phyloP scores from a whole-genome alignment of 257 asterid genomes.

The Oldenlandia corymbosa region DNA sequence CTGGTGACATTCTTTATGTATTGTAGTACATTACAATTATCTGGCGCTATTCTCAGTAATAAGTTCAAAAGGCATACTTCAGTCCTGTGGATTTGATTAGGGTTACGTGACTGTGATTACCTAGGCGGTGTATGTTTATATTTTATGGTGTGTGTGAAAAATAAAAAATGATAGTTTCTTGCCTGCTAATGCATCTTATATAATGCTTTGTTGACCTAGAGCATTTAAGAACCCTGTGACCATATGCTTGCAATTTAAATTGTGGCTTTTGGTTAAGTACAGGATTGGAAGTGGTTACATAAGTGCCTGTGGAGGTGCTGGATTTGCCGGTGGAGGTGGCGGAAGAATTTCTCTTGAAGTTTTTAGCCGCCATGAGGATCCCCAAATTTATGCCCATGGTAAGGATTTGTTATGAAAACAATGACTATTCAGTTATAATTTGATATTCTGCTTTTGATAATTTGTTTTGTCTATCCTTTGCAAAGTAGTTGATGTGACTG shows the following conservation, averaged over 20 bases:
- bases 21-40: too few species aligned
- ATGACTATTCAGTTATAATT: neutral
- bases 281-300: constrained; percentile 86
- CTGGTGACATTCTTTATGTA: too few species aligned
- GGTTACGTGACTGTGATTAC: neutral
- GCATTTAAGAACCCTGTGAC: neutral
- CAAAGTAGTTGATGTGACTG: neutral
- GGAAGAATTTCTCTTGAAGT: constrained; percentile 92
- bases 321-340: constrained; percentile 98
- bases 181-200: neutral
- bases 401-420: constrained; percentile 16
- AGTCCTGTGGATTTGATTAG: constrained; percentile 1
- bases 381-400: constrained; percentile 72
- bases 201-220: neutral
- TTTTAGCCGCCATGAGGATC: constrained; percentile 94
- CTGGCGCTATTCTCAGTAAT: too few species aligned
- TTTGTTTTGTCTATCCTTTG: neutral
- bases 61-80: neutral
- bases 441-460: neutral
- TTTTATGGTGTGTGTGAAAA: neutral
- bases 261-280: constrained; percentile 37
- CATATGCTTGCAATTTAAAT: neutral
- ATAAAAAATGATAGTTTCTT: neutral
- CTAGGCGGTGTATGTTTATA: neutral
- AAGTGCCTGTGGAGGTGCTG: constrained; percentile 93